These are phyloP conservation scores for Misopates orontium DNA, from an alignment of 257 asterid genomes.

Conservation along the genomic window DNA sequence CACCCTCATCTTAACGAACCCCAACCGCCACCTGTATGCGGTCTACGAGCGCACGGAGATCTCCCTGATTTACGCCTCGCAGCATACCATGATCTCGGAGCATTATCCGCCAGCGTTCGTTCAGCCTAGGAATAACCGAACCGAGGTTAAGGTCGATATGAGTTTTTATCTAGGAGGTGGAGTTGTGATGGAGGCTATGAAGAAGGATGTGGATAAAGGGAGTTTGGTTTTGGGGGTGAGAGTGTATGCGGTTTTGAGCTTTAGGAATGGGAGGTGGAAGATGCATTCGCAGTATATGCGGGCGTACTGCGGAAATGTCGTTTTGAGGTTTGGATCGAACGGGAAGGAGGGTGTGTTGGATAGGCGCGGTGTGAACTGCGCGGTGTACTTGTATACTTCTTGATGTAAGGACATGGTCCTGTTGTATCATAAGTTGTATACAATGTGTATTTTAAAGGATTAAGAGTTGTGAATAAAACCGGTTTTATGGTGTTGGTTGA, in stretches of 20 bases:
- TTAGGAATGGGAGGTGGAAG: conserved; percentile 26
- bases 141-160: conserved; percentile 24
- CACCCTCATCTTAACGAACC: conserved; percentile 37
- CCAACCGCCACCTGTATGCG: conserved; percentile 35
- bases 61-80: conserved; percentile 28
- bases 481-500: neutral
- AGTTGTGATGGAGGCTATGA: conserved; percentile 27
- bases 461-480: conserved; percentile 7
- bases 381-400: conserved; percentile 32
- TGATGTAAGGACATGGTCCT: conserved; percentile 6
- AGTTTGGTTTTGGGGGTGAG: conserved; percentile 33
- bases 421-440: too few species aligned
- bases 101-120: conserved; percentile 30
- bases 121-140: conserved; percentile 31
- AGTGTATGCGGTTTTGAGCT: conserved; percentile 26
- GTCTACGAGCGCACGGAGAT: conserved; percentile 33
- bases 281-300: conserved; percentile 29
- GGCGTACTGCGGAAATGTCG: conserved; percentile 36
- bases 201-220: conserved; percentile 38
- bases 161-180: conserved; percentile 27
- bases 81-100: conserved; percentile 27
- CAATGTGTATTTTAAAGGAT: too few species aligned
- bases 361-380: conserved; percentile 33
- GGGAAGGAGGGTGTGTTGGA: conserved; percentile 29
- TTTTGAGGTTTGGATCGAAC: conserved; percentile 30